Evolutionary conservation across 176 grass and related monocot species (phyloP).

Genomic region (Aegilops bicornis): DNA sequence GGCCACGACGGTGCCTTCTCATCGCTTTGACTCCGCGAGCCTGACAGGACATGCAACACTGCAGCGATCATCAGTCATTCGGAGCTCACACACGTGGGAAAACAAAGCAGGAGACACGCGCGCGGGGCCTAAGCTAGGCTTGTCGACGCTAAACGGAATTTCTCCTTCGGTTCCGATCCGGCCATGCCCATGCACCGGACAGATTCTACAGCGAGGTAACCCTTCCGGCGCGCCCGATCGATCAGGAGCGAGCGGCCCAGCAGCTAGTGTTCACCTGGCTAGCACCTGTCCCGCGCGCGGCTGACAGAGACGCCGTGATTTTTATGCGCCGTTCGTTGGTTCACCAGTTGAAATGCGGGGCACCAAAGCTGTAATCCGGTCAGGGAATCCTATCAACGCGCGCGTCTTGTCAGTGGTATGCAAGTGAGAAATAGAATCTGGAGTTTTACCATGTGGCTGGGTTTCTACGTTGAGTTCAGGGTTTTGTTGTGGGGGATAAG

Average conservation of each 20-base stretch:
- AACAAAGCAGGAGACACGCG: background rate
- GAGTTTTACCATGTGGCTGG: background rate
- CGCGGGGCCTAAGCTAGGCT: background rate
- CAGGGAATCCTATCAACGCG: background rate
- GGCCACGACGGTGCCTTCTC: background rate
- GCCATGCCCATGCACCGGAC: background rate
- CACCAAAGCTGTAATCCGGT: background rate
- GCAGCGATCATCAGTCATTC: background rate
- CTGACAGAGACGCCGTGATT: background rate
- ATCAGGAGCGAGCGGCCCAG: background rate
- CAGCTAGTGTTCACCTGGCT: background rate
- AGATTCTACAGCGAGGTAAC: conserved; percentile 2
- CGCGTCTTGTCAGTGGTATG: background rate
- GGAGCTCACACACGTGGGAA: background rate
- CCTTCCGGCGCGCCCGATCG: background rate
- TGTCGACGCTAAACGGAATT: background rate
- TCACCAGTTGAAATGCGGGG: background rate
- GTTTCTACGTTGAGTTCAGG: background rate
- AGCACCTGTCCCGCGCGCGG: background rate
- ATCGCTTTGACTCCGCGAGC: background rate
- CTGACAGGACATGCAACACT: too few relatives aligned
- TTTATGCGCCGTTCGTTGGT: background rate
- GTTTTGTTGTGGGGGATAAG: too few relatives aligned
- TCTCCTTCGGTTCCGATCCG: background rate
- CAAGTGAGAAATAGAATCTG: background rate